Evolutionary conservation across 768 basidiomycete genomes (phyloP), one percentile per base, ranked within the genome.

Genomic region (Termitomyces sp.): DNA sequence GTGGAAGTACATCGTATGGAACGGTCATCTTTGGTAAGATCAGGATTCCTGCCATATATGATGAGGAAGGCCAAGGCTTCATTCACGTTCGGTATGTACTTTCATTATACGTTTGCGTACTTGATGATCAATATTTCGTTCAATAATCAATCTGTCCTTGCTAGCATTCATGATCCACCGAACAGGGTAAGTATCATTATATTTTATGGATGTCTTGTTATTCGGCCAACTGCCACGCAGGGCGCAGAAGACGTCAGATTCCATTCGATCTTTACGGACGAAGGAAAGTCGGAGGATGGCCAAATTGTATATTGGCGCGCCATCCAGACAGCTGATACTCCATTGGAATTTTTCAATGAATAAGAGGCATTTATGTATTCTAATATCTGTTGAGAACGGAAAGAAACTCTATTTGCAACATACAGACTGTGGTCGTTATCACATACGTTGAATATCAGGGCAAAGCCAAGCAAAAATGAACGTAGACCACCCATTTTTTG

Each of bases 11-110:
- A 34, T 78, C 84, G 14, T 78, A 91, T 67, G 90, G 90, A 16
- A 82, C 78, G 10, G 82, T 91, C 56, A 81, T 92, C 58, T 68
- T 92, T 11, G 89, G 90, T 27, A 90, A 92, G 77, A 81, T 91
- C 68, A 81, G 80, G 63, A 77, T 91, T 44, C 86, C 87, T 8
- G 86, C 81, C 21, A 73, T 90, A 53, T 74, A 81, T 7, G 88
- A 89, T 64, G 74, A 68, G 31, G 73, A 82, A 63, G 87, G 89
- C 29, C 75, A 77, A 62, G 89, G 89, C 11, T 89, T 79, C 64
- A 63, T 90, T 53, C 88, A 91, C 61, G 81, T 90, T 66, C 81
- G 87, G 88, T 89, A 62, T 63, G 77, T 50, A 40, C 44, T 40
- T 56, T 41, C 48, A 55, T 38, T 40, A 34, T 59, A 47, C 48